Evolutionary conservation across 129 eudicot species (phyloP).

Genomic region (Artemisia tridentata): DNA sequence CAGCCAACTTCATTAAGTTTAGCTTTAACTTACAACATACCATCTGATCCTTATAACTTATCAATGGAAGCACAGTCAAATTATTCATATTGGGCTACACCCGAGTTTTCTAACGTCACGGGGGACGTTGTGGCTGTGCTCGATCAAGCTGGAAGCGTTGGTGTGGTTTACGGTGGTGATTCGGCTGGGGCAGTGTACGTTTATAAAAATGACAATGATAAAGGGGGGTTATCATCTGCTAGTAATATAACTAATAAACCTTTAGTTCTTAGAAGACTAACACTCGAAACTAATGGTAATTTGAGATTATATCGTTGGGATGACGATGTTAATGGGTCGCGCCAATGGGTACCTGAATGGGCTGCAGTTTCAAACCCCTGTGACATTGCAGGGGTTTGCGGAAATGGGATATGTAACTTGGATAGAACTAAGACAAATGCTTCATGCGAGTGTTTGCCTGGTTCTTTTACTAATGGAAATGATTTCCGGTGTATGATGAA

Average conservation of each 20-base stretch:
- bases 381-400: constrained; percentile 82
- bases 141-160: constrained; percentile 80
- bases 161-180: constrained; percentile 72
- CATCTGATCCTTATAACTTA: constrained; percentile 35
- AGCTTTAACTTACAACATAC: constrained; percentile 66
- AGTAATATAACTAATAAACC: constrained; percentile 44
- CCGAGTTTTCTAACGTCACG: constrained; percentile 85
- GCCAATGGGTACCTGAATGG: constrained; percentile 95
- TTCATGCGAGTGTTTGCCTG: constrained; percentile 70
- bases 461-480: constrained; percentile 31
- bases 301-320: constrained; percentile 79
- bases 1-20: constrained; percentile 77
- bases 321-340: constrained; percentile 77
- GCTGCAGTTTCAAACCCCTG: constrained; percentile 97
- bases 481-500: constrained; percentile 49
- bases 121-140: constrained; percentile 85
- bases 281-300: constrained; percentile 81
- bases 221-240: constrained; percentile 53
- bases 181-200: constrained; percentile 73
- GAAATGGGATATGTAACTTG: constrained; percentile 80
- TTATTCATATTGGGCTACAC: constrained; percentile 78
- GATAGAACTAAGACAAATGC: constrained; percentile 62
- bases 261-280: constrained; percentile 51
- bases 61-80: constrained; percentile 52
- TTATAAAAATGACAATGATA: constrained; percentile 75